Evolutionary conservation across 371 early-diverging fungal species (phyloP), one percentile per base, ranked within the genome.

Genomic region (Rhizopus microsporus): DNA sequence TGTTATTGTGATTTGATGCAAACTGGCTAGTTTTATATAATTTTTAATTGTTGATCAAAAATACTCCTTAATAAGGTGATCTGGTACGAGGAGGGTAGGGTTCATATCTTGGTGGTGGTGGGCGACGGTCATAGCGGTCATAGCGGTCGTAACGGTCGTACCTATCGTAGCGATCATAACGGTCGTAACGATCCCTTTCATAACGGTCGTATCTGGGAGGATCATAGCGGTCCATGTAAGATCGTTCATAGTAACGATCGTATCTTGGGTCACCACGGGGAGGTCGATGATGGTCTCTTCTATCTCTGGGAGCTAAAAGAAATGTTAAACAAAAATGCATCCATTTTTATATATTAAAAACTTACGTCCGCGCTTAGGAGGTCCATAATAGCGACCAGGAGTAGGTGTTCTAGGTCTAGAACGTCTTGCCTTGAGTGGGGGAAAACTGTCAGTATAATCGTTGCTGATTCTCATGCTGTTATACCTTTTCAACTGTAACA

Each of bases 301-400:
- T 67, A 31, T 67, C 67, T 46, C 65, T 63, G 40, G 30, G 30
- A 9, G 73, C 72, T 63, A 62, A 47, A 43, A 38, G 39, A 46
- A 39, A 49, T 45, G 49, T 30, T 52, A 56, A 51, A 60, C 39
- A 54, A 51, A 31, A 37, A 33, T 46, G 10, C 40, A 23, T 40
- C 34, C 45, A n/a, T 30, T n/a, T 31, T 23, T 17, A 45, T 9
- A 17, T 38, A 31, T 50, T 10, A 23, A 12, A 29, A 10, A 58
- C 67, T 67, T 67, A 67, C 68, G 60, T 54, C 50, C 74, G 49
- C 86, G 80, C 54, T 86, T 88, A 42, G 91, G 88, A n/a, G 89
- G 89, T 7, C 94, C 94, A 72, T 83, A 82, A 77, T 93, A 93
- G 46, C 85, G 86, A 46, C 94, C 94, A 54, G 94, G 94, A 49